These are phyloP conservation scores for Pseudoneurospora amorphoporcata DNA, from an alignment of 495 filamentous ascomycete species.

Conservation along the genomic window DNA sequence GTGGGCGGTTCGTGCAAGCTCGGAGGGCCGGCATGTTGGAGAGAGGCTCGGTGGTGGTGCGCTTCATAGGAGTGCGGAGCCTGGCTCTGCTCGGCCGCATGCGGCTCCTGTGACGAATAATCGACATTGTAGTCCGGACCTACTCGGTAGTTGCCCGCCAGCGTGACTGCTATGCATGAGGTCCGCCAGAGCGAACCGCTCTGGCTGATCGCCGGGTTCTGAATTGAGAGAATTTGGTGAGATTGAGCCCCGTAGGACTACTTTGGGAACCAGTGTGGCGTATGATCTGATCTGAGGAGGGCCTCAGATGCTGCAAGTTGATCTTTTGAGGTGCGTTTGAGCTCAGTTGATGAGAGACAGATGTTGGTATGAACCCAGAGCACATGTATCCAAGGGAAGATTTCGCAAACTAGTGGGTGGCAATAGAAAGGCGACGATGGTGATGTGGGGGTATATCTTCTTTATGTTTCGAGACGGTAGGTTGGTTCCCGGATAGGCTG, in stretches of 20 bases:
- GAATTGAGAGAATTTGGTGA: slow-evolving; percentile 41
- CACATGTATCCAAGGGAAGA: slow-evolving; percentile 26
- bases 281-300: slow-evolving; percentile 1
- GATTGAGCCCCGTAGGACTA: slow-evolving; percentile 38
- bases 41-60: slow-evolving; percentile 39
- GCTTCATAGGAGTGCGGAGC: slow-evolving; percentile 41
- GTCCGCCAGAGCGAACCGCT: slow-evolving; percentile 63
- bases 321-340: background rate
- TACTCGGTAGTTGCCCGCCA: slow-evolving; percentile 55
- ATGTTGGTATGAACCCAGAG: slow-evolving; percentile 18
- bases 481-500: slow-evolving; percentile 20
- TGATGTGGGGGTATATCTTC: slow-evolving; percentile 2
- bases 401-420: slow-evolving; percentile 15
- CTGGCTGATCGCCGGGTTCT: slow-evolving; percentile 54
- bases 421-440: slow-evolving; percentile 12
- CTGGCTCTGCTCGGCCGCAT: slow-evolving; percentile 45
- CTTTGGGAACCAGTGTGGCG: slow-evolving; percentile 12
- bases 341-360: slow-evolving; percentile 6
- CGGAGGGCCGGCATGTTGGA: slow-evolving; percentile 34
- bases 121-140: slow-evolving; percentile 52
- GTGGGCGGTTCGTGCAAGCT: slow-evolving; percentile 34
- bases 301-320: slow-evolving; percentile 5
- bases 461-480: slow-evolving; percentile 4
- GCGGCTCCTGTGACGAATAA: slow-evolving; percentile 49
- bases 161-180: slow-evolving; percentile 58